Evolutionary conservation across 371 early-diverging fungal species (phyloP).

Genomic region (Chytridium lagenaria): DNA sequence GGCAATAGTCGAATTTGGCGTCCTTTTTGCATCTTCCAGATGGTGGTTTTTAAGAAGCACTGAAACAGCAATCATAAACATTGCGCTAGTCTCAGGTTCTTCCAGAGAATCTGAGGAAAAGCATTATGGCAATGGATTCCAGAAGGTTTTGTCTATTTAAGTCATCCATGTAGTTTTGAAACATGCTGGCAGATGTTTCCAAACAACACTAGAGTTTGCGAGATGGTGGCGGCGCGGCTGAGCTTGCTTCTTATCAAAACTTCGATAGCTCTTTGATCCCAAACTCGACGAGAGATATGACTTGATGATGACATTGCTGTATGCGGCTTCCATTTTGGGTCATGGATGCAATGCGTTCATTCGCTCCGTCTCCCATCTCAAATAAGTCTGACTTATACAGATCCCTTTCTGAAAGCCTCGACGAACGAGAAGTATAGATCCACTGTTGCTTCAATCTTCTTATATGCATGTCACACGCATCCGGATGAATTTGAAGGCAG

Average conservation of each 20-base stretch:
- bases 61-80: no score
- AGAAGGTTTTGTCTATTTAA: not conserved
- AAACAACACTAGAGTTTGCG: not conserved
- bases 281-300: not conserved
- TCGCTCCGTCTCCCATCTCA: not conserved
- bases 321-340: not conserved
- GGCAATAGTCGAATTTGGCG: no score
- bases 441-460: not conserved
- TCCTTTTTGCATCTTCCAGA: no score
- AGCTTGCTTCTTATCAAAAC: no score
- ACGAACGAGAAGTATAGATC: slow-evolving; percentile 2
- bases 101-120: not conserved
- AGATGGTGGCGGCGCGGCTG: not conserved
- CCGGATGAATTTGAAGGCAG: slow-evolving; percentile 1
- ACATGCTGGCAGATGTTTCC: not conserved
- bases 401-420: not conserved
- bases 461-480: not conserved
- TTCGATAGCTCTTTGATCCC: not conserved
- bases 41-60: not conserved
- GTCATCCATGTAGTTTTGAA: not conserved
- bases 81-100: not conserved
- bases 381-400: no score
- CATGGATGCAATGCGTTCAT: not conserved
- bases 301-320: not conserved
- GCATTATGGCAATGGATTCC: not conserved